Evolutionary conservation across 1,284 basidiomycete genomes (phyloP).

Genomic region (Coriolopsis trogii): DNA sequence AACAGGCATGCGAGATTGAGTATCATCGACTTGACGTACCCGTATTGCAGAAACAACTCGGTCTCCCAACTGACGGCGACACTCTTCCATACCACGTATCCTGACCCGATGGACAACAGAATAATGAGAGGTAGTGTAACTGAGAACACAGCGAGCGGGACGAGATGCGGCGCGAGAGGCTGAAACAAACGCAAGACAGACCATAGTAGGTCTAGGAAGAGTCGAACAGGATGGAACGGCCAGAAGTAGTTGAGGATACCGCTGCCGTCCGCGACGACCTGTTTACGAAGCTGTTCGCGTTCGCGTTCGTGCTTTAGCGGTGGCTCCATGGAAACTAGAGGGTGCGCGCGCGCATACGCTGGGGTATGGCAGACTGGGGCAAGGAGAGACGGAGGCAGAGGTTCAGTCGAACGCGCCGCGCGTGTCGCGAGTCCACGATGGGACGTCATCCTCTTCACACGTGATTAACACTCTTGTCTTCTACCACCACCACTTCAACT

Average conservation of each 20-base stretch:
- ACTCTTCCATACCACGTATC: constrained; percentile 71
- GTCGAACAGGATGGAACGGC: constrained; percentile 29
- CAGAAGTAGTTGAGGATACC: constrained; percentile 25
- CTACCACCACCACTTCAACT: no score
- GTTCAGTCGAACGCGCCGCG: background rate
- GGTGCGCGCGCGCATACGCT: background rate
- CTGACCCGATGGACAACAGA: constrained; percentile 62
- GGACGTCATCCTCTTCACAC: constrained; percentile 17
- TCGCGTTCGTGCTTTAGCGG: constrained; percentile 3
- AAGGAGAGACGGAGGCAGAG: background rate
- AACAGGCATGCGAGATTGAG: no score
- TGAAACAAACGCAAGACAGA: constrained; percentile 38
- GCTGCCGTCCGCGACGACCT: constrained; percentile 21
- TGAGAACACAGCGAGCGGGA: constrained; percentile 62
- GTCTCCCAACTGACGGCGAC: constrained; percentile 68
- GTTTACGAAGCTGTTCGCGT: constrained; percentile 19
- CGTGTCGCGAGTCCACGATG: background rate
- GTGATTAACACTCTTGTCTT: constrained; percentile 19
- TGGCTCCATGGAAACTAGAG: constrained; percentile 11
- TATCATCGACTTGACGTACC: constrained; percentile 49
- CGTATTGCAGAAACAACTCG: constrained; percentile 73
- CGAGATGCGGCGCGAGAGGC: constrained; percentile 54
- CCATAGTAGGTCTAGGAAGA: constrained; percentile 27
- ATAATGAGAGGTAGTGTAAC: constrained; percentile 64
- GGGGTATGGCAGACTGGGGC: background rate